Conservation (phyloP, 345 rosid genomes). For the Salix arbutifolia region DNA sequence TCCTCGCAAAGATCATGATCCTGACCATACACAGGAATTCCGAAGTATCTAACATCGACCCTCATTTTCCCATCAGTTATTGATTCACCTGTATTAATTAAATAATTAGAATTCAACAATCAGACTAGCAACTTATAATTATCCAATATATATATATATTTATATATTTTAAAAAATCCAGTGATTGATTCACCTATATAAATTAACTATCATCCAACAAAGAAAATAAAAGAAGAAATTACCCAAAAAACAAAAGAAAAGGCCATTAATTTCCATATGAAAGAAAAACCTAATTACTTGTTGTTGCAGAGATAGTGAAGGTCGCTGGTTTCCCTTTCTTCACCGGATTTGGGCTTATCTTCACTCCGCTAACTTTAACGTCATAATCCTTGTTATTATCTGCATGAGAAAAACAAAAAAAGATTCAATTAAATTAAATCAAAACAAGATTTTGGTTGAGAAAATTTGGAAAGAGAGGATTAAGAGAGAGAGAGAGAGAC, state of each 20-base stretch:
- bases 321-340: slow-evolving; percentile 40
- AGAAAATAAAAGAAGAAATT: too few relatives aligned
- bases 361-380: slow-evolving; percentile 42
- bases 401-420: slow-evolving; percentile 9
- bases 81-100: slow-evolving; percentile 31
- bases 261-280: neutral
- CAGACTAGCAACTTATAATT: neutral
- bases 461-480: neutral
- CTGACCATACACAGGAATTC: slow-evolving; percentile 75
- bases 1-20: slow-evolving; percentile 72
- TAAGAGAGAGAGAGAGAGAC: slow-evolving; percentile 7
- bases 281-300: slow-evolving; percentile 17
- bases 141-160: neutral
- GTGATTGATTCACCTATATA: too few relatives aligned
- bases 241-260: neutral
- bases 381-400: slow-evolving; percentile 33
- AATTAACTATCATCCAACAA: too few relatives aligned
- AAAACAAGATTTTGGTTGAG: neutral
- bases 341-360: slow-evolving; percentile 43
- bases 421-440: neutral
- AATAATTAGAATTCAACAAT: neutral
- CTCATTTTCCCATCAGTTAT: slow-evolving; percentile 68
- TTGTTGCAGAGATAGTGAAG: slow-evolving; percentile 38
- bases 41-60: slow-evolving; percentile 84
- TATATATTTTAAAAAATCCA: too few relatives aligned